phyloP scores from a whole-genome alignment of 176 grass and related monocot species.

The Lolium rigidum region DNA sequence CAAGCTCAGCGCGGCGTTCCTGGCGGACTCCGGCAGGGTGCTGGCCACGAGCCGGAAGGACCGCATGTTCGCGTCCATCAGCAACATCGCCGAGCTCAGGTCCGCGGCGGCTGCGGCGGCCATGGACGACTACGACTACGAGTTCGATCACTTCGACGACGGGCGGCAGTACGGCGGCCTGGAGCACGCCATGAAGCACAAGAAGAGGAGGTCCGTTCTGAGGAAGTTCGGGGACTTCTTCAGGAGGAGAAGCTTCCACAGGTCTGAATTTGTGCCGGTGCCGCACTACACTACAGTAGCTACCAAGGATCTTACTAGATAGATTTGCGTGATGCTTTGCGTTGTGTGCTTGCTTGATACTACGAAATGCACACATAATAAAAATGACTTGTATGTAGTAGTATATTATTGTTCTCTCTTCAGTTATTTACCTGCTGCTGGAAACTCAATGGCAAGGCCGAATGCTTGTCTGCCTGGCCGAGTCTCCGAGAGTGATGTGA shows the following conservation, averaged over 20 bases:
- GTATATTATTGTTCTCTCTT: no score
- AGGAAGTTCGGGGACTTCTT: conserved; percentile 72
- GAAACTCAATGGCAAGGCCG: no score
- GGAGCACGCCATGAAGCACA: conserved; percentile 49
- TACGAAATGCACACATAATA: background rate
- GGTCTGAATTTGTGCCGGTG: conserved; percentile 20
- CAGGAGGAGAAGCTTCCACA: conserved; percentile 54
- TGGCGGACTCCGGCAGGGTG: conserved; percentile 42
- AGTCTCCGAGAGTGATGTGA: no score
- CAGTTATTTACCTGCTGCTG: no score
- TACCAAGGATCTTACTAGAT: no score
- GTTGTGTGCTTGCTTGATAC: background rate
- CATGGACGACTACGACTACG: conserved; percentile 62
- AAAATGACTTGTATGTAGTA: no score
- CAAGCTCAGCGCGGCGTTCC: conserved; percentile 52
- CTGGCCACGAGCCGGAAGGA: conserved; percentile 38
- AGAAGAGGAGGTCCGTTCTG: conserved; percentile 62
- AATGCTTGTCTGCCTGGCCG: no score
- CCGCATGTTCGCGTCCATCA: conserved; percentile 68
- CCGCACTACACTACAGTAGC: background rate
- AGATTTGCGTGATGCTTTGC: conserved; percentile 18
- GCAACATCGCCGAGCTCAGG: conserved; percentile 76
- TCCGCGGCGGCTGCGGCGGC: conserved; percentile 52
- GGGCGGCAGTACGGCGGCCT: conserved; percentile 39
- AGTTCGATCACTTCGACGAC: conserved; percentile 69